Base-by-base conservation (phyloP, 2,329 filamentous ascomycete species). In the Plenodomus lindquistii region DNA sequence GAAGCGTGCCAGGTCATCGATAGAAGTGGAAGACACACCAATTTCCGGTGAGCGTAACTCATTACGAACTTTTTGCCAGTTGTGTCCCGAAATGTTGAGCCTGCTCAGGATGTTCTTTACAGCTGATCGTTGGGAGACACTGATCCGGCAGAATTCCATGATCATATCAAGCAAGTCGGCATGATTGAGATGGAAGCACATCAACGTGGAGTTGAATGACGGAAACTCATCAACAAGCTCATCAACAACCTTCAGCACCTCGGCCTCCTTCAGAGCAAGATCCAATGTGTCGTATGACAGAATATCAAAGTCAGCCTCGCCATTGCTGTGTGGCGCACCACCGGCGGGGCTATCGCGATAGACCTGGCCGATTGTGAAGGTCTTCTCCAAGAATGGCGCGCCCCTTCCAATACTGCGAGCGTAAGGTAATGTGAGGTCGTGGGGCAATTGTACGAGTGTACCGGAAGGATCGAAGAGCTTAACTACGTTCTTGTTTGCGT, bases 251-350 rank as follows among this genome's bases (percentile, higher is more conserved):
- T 97, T 97, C 59, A 99, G 83, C 0, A 91, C 87, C 71, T 97
- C 93, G 0, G 93, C 93, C 72, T 99, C 94, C 64, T 96, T 95
- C 46, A 97, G 73, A 1, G 91, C 87, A 38, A 96, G 77, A 63
- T 97, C 91, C 4, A 91, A 74, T 1, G 87, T 87, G 59, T 92
- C 86, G 37, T 84, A 82, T 0, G 91, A 93, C n/a, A 96, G 82
- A 50, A 99, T 91, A 72, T 99, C 94, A 69, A 97, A 99, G 69
- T 97, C 92, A 2, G 95, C 92, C 67, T 97, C 94, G 9, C 89
- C 88, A 67, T 90, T 88, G 63, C 87, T 88, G 47, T 82, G 81
- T 6, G 94, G 94, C 59, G 96, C 89, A 2, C 90, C 89, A 7
- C 90, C 91, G 46, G 85, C 86, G 40, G 85, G 79, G 38, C 83